Evolutionary conservation across 345 rosid species (phyloP).

Genomic region (Pugionium cornutum): DNA sequence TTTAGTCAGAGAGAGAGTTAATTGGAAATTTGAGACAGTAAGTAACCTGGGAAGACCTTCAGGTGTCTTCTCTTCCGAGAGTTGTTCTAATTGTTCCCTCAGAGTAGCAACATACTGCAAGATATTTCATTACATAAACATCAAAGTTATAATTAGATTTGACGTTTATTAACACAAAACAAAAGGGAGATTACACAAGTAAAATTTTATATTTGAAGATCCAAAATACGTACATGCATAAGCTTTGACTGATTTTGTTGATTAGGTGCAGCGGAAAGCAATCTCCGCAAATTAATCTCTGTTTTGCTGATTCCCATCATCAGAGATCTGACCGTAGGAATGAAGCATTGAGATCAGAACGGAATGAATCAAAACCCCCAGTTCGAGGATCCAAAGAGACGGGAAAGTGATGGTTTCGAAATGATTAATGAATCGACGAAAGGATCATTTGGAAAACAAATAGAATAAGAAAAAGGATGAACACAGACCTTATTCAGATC

Average conservation of each 20-base stretch:
- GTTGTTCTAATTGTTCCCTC: constrained; percentile 69
- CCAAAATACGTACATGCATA: constrained; percentile 52
- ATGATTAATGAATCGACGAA: too few species aligned
- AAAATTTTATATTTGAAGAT: not conserved
- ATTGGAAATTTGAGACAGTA: too few species aligned
- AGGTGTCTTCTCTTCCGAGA: constrained; percentile 70
- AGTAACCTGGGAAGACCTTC: constrained; percentile 73
- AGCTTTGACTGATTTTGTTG: constrained; percentile 82
- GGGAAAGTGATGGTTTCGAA: not conserved
- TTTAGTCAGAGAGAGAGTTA: not conserved
- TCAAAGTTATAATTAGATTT: not conserved
- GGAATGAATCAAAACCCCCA: not conserved
- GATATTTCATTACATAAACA: constrained; percentile 21
- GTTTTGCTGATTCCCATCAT: constrained; percentile 76
- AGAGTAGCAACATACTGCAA: constrained; percentile 82
- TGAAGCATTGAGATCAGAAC: constrained; percentile 9
- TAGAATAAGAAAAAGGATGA: not conserved
- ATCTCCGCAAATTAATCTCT: constrained; percentile 71
- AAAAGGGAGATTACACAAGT: too few species aligned
- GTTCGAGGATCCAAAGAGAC: not conserved
- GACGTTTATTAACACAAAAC: not conserved
- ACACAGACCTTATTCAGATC: constrained; percentile 13
- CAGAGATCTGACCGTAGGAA: not conserved
- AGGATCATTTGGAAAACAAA: too few species aligned
- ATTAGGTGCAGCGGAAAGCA: constrained; percentile 70